Conservation (phyloP, 352 stramenopile species). For the Pythium sp. region DNA sequence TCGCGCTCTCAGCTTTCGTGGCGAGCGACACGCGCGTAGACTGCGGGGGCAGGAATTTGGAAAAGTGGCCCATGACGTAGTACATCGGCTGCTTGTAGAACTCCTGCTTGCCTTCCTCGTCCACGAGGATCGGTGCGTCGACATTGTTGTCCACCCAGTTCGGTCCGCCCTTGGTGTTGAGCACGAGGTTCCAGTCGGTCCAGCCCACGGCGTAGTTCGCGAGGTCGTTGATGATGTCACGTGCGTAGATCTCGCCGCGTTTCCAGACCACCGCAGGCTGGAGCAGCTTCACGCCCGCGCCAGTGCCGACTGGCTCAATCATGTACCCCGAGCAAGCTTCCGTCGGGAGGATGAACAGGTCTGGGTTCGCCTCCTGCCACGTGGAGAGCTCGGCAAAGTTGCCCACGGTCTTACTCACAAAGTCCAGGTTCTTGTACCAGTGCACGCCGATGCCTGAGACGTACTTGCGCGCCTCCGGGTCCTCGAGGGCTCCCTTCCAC, state of each 20-base stretch:
- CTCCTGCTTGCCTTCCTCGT: constrained; percentile 18
- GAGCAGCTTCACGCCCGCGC: constrained; percentile 29
- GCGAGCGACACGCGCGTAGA: constrained; percentile 29
- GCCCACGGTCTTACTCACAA: constrained; percentile 22
- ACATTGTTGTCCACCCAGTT: constrained; percentile 52
- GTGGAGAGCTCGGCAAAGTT: constrained; percentile 36
- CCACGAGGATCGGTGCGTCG: constrained; percentile 35
- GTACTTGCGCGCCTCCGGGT: constrained; percentile 50
- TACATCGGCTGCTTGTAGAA: constrained; percentile 31
- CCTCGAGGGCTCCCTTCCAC: constrained; percentile 31
- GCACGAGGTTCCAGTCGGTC: constrained; percentile 76
- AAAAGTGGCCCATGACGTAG: constrained; percentile 29
- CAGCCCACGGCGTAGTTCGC: constrained; percentile 51
- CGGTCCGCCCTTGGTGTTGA: constrained; percentile 41
- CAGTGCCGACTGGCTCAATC: constrained; percentile 27
- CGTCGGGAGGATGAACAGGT: constrained; percentile 65
- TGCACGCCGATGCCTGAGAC: constrained; percentile 79
- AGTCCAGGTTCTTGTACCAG: constrained; percentile 65
- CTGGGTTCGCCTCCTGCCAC: constrained; percentile 35
- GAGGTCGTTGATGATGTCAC: constrained; percentile 70
- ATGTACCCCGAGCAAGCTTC: constrained; percentile 64
- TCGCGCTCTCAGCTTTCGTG: not conserved
- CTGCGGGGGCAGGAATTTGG: constrained; percentile 34
- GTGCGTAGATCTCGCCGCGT: constrained; percentile 45
- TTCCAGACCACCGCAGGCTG: constrained; percentile 34